Evolutionary conservation across 2,329 filamentous ascomycete species (phyloP), one percentile per base, ranked within the genome.

Genomic region (Coniochaeta prunicola): DNA sequence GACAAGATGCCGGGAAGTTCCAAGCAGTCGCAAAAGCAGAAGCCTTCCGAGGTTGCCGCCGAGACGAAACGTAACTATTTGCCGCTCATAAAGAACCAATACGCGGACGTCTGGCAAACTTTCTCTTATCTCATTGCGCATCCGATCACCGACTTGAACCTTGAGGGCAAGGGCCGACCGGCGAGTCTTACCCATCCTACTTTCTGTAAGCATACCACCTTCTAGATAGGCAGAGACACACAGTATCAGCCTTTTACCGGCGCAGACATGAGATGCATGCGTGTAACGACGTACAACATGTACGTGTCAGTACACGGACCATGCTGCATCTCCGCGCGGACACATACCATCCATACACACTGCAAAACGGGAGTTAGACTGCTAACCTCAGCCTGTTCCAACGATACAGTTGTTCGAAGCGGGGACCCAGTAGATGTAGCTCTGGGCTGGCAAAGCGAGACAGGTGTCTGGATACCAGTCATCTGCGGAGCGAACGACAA

Each of bases 401-500:
- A 30, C 24, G 5, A 12, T 33, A 10, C 56, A 78, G 76, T 76
- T 57, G 76, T 88, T 21, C 78, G 79, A 57, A 68, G 74, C 10
- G 82, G 79, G 15, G 85, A 88, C 66, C 84, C 85, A 1, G 82
- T 85, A 31, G 79, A 82, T 69, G 76, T 79, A 42, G 83, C 87
- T 24, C 73, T 89, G 34, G 76, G 80, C 59, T 89, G 86, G 80
- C 70, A 71, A 13, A 63, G 63, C 26, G 64, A 68, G 24, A 64
- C 64, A 55, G 66, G 72, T 56, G 66, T 75, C 38, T 71, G 74
- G 2, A 80, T 90, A 58, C 85, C 87, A 0, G 86, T 90, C 60
- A 83, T 91, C 62, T 90, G 88, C 64, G 82, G 85, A 58, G 89
- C 89, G 54, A 90, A 92, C 72, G 89, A 92, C 69, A 89, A 87